These are phyloP conservation scores for Leccinum ochraceum DNA, from an alignment of 768 basidiomycete genomes.

Conservation along the genomic window DNA sequence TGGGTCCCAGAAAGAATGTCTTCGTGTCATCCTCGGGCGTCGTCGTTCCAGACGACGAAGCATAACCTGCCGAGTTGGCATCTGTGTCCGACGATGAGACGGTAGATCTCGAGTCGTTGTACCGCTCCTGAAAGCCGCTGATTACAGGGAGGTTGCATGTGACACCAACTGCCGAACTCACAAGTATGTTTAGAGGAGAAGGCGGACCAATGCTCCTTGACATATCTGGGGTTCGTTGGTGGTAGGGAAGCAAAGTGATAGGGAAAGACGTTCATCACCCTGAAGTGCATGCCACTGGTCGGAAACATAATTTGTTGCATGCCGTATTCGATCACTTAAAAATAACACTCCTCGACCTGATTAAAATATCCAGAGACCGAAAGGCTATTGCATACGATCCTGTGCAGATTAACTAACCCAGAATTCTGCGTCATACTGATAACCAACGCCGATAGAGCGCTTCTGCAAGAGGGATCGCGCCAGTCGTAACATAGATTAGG, in stretches of 20 bases:
- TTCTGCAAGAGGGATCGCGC: constrained; percentile 70
- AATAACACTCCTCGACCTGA: constrained; percentile 1
- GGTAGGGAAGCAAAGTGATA: background rate
- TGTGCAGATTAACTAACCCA: background rate
- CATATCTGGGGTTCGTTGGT: constrained; percentile 10
- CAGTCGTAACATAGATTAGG: constrained; percentile 77
- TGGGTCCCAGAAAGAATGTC: constrained; percentile 22
- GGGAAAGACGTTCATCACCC: background rate
- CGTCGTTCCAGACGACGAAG: constrained; percentile 33
- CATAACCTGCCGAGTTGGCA: constrained; percentile 19
- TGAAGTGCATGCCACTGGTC: background rate
- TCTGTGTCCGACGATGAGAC: constrained; percentile 27
- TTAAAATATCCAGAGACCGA: constrained; percentile 7
- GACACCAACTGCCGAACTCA: background rate
- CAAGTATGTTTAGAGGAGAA: constrained; percentile 15
- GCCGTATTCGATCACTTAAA: constrained; percentile 9
- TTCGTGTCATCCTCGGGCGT: constrained; percentile 33
- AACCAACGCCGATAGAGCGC: constrained; percentile 77
- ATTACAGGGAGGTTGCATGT: background rate
- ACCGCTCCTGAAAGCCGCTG: background rate
- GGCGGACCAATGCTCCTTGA: constrained; percentile 8
- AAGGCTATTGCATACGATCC: constrained; percentile 3
- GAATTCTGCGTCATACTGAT: constrained; percentile 50
- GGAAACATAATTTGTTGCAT: constrained; percentile 11
- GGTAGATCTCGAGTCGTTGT: constrained; percentile 9